A percentile compares a stretch with the other conserved stretches of the same genome.
Conservation (phyloP, 139 green algal species). For the Volvox africanus region DNA sequence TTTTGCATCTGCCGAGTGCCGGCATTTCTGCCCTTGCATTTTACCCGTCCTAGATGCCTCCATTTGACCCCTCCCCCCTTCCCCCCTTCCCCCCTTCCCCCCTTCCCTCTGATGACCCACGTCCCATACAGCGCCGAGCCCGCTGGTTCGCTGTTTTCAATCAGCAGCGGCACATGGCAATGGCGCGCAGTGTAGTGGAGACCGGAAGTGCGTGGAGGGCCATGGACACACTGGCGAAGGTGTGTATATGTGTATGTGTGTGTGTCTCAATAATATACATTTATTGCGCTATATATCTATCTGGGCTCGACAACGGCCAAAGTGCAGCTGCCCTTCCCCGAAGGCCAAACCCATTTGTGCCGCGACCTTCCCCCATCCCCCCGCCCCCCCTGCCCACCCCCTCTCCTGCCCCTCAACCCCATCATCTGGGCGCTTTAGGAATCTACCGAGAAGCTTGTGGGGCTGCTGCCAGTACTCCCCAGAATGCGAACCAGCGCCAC, state of each 20-base stretch:
- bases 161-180: constrained; percentile 35
- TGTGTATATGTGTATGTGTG: background rate
- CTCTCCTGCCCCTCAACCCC: background rate
- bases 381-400: background rate
- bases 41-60: no score
- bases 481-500: constrained; percentile 21
- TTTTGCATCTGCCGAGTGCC: no score
- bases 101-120: background rate
- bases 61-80: background rate
- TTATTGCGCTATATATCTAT: no score
- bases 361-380: no score
- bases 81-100: background rate
- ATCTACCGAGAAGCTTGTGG: background rate
- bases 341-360: no score
- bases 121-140: constrained; percentile 7
- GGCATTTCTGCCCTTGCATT: no score
- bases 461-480: constrained; percentile 6
- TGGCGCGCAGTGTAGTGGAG: constrained; percentile 27
- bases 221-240: constrained; percentile 9
- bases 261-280: no score
- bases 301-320: no score
- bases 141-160: constrained; percentile 9
- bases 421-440: background rate
- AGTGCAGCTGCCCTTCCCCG: no score
- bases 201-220: constrained; percentile 38